Conservation (phyloP, 2,329 filamentous ascomycete species). For the Pleoardoris graminearum region DNA sequence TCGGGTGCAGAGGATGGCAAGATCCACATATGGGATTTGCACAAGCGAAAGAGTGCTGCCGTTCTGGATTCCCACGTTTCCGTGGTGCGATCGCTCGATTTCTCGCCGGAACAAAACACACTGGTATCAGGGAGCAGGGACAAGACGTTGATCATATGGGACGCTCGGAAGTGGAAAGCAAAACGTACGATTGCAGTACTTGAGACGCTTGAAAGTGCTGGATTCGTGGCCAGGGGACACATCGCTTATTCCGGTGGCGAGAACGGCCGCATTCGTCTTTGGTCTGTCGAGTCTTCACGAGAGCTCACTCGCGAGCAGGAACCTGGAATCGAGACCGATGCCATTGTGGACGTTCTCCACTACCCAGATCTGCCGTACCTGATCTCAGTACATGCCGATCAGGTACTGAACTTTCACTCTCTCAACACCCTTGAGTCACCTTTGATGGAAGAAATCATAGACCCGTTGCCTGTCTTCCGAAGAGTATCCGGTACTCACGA, state of each 20-base stretch:
- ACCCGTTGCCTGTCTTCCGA: constrained; percentile 65
- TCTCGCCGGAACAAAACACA: constrained; percentile 71
- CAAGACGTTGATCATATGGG: constrained; percentile 93
- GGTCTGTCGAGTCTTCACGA: constrained; percentile 74
- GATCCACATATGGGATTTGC: constrained; percentile 86
- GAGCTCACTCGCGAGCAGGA: constrained; percentile 79
- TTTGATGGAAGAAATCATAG: constrained; percentile 53
- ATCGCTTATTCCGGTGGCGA: constrained; percentile 84
- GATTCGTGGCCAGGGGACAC: constrained; percentile 72
- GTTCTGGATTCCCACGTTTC: constrained; percentile 91
- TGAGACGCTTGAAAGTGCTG: constrained; percentile 81
- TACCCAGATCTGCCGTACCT: constrained; percentile 68
- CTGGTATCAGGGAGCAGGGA: constrained; percentile 87
- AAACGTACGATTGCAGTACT: constrained; percentile 79
- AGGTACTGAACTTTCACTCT: constrained; percentile 79
- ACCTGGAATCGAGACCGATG: constrained; percentile 61
- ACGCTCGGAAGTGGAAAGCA: constrained; percentile 80
- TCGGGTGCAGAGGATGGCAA: constrained; percentile 95
- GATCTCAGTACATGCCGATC: constrained; percentile 83
- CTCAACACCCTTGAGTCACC: constrained; percentile 49
- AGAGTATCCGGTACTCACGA: constrained; percentile 96
- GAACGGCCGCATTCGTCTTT: constrained; percentile 79
- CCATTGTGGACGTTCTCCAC: constrained; percentile 73
- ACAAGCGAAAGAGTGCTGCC: constrained; percentile 76
- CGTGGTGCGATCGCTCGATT: constrained; percentile 86